A percentile compares a stretch with the other conserved stretches of the same genome.
These are phyloP conservation scores for Penicillium odoratum DNA, from an alignment of 495 filamentous ascomycete genomes.

Conservation along the genomic window DNA sequence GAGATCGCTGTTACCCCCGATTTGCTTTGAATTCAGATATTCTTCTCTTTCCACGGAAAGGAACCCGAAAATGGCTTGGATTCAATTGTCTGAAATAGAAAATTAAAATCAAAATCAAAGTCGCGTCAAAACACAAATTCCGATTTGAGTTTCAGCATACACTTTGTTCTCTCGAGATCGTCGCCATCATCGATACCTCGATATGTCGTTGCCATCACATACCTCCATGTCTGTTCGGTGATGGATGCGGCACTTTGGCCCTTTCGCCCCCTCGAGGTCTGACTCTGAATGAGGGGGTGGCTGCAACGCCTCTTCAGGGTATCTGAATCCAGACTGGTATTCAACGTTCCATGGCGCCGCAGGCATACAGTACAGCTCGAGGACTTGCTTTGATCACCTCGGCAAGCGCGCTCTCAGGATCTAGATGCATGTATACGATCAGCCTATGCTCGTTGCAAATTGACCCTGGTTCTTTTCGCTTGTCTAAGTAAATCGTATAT, in stretches of 20 bases:
- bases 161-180: background rate
- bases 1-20: background rate
- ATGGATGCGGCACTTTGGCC: background rate
- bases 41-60: background rate
- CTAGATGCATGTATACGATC: background rate
- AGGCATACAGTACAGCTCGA: background rate
- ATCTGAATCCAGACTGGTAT: background rate
- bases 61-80: background rate
- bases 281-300: conserved; percentile 1
- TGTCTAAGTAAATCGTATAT: background rate
- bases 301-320: background rate
- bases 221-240: background rate
- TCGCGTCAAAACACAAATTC: background rate
- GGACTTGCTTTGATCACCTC: background rate
- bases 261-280: background rate
- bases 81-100: background rate
- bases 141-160: conserved; percentile 5
- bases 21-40: background rate
- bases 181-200: background rate
- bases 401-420: conserved; percentile 1
- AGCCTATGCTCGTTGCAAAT: background rate
- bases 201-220: background rate
- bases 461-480: background rate
- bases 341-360: conserved; percentile 5
- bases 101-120: background rate